phyloP scores from a whole-genome alignment of 2,329 filamentous ascomycete genomes.

The Colletotrichum caudatum region DNA sequence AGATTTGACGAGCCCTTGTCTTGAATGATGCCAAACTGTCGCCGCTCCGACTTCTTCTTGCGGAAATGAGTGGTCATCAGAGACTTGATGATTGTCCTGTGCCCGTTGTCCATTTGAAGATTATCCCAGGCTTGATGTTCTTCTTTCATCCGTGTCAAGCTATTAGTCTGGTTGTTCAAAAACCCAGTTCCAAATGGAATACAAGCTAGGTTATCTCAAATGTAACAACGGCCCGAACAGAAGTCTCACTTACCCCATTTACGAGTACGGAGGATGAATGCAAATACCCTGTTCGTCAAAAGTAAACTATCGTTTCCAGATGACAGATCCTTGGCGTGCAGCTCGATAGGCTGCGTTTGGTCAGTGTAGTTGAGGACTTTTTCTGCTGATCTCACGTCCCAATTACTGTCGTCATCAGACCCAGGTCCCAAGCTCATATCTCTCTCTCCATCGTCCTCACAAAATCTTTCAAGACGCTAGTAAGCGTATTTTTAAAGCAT shows the following conservation, averaged over 20 bases:
- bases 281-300: neutral
- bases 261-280: neutral
- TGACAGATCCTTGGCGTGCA: neutral
- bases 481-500: neutral
- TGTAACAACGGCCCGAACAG: neutral
- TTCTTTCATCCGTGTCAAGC: neutral
- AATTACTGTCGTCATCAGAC: neutral
- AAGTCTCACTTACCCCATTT: neutral
- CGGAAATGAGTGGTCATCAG: slow-evolving; percentile 52
- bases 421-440: neutral
- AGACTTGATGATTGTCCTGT: slow-evolving; percentile 21
- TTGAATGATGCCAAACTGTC: slow-evolving; percentile 55
- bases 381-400: neutral
- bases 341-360: neutral
- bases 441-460: neutral
- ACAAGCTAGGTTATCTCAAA: neutral
- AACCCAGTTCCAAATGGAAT: neutral
- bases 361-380: neutral
- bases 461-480: neutral
- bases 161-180: neutral
- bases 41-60: slow-evolving; percentile 53
- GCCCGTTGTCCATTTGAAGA: neutral
- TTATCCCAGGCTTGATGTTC: neutral
- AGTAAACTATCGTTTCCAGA: neutral
- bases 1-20: slow-evolving; percentile 53